phyloP scores from a whole-genome alignment of 2,329 filamentous ascomycete species.

The Zopfia rhizophila region DNA sequence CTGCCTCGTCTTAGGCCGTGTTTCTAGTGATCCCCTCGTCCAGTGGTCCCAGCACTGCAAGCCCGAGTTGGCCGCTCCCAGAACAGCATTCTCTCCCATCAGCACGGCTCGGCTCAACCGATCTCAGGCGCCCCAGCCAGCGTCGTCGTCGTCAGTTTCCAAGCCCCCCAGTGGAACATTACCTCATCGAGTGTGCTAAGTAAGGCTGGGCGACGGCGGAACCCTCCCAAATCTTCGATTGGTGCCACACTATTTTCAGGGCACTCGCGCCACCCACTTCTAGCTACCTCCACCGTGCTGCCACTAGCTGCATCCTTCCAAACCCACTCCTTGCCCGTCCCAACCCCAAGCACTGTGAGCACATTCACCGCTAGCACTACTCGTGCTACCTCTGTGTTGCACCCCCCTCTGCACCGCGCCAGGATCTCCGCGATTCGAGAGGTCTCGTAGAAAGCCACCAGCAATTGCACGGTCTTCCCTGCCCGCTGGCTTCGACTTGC shows the following conservation, averaged over 20 bases:
- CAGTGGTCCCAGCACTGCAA: not conserved
- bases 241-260: slow-evolving; percentile 50
- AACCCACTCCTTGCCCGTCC: slow-evolving; percentile 35
- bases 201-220: slow-evolving; percentile 41
- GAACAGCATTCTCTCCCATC: slow-evolving; percentile 42
- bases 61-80: slow-evolving; percentile 30
- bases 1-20: slow-evolving; percentile 28
- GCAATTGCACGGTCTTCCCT: slow-evolving; percentile 33
- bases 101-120: slow-evolving; percentile 49
- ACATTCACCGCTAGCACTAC: slow-evolving; percentile 46
- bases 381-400: slow-evolving; percentile 51
- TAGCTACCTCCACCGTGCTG: slow-evolving; percentile 39
- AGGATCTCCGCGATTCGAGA: slow-evolving; percentile 50
- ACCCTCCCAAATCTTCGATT: slow-evolving; percentile 39
- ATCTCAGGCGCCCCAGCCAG: slow-evolving; percentile 25
- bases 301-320: slow-evolving; percentile 45
- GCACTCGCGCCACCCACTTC: slow-evolving; percentile 47
- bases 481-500: slow-evolving; percentile 45
- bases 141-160: slow-evolving; percentile 33
- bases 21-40: not conserved
- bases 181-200: slow-evolving; percentile 51
- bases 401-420: slow-evolving; percentile 43
- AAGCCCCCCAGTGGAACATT: slow-evolving; percentile 40
- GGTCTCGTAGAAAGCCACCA: slow-evolving; percentile 30
- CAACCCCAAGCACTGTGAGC: slow-evolving; percentile 37